These are phyloP conservation scores for Pseudogymnoascus sp. DNA, from an alignment of 2,329 filamentous ascomycete genomes.

Conservation along the genomic window DNA sequence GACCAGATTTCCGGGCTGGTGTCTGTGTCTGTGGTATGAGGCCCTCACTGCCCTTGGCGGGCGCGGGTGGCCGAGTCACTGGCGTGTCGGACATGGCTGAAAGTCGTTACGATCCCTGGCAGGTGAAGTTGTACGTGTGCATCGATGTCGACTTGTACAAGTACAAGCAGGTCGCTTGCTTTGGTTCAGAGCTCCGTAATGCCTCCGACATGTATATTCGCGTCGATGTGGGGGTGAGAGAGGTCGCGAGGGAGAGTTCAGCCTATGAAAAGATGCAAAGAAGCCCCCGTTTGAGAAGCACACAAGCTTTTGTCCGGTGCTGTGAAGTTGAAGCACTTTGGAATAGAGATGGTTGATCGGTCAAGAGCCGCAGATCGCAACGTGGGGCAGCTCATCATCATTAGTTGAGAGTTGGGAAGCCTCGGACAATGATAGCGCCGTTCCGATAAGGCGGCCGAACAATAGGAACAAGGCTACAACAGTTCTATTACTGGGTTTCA, in stretches of 20 bases:
- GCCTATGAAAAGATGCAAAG: not conserved
- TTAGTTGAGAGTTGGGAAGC: not conserved
- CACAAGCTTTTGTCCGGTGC: not conserved
- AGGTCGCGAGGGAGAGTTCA: not conserved
- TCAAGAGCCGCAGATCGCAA: constrained; percentile 1
- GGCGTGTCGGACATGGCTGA: constrained; percentile 29
- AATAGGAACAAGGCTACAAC: not conserved
- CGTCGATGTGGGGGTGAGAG: not conserved
- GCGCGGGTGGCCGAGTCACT: constrained; percentile 24
- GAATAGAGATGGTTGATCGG: not conserved
- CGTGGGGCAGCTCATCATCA: constrained; percentile 8
- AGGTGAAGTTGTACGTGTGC: constrained; percentile 13
- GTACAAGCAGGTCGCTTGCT: constrained; percentile 7
- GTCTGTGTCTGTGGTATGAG: constrained; percentile 22
- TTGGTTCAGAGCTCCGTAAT: constrained; percentile 7
- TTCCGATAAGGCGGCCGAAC: not conserved
- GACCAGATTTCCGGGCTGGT: constrained; percentile 24
- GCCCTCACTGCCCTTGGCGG: constrained; percentile 19
- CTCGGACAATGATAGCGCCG: constrained; percentile 5
- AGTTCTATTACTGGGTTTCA: not conserved
- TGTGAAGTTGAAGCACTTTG: not conserved
- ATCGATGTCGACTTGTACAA: constrained; percentile 10
- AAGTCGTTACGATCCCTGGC: constrained; percentile 15
- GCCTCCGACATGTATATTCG: constrained; percentile 1
- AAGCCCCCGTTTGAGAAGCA: not conserved